A percentile compares a stretch with the other conserved stretches of the same genome.
Evolutionary conservation across 306 rosid species (phyloP).

Genomic region (Trifolium pratense): DNA sequence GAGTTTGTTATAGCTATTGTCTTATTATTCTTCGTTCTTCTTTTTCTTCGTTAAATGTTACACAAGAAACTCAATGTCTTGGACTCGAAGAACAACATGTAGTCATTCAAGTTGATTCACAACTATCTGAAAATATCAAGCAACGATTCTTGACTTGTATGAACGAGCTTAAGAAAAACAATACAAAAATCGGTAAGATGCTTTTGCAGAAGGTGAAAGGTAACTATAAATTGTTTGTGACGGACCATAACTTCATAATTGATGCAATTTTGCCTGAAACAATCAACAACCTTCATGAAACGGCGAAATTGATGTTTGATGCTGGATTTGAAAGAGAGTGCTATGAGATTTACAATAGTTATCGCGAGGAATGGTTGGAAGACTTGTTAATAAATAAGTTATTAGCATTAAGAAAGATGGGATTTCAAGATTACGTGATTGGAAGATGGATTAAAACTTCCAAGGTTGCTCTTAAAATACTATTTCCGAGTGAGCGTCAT

Average conservation of each 20-base stretch:
- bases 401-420: neutral
- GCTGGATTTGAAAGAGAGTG: constrained; percentile 69
- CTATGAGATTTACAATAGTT: constrained; percentile 50
- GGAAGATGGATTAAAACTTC: neutral
- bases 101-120: neutral
- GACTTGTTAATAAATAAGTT: neutral
- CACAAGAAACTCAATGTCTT: neutral
- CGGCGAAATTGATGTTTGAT: constrained; percentile 63
- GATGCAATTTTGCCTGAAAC: constrained; percentile 61
- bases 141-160: neutral
- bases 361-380: neutral
- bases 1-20: neutral
- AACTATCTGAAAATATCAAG: neutral
- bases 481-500: constrained; percentile 71
- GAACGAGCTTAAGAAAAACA: neutral
- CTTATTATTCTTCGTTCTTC: neutral
- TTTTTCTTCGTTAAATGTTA: neutral
- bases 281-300: constrained; percentile 64
- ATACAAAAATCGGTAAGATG: neutral
- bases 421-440: neutral
- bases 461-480: constrained; percentile 48
- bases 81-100: neutral
- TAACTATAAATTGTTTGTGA: neutral
- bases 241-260: constrained; percentile 58
- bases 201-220: neutral